A percentile compares a stretch with the other conserved stretches of the same genome.
These are phyloP conservation scores for Thelonectria olida DNA, from an alignment of 2,329 filamentous ascomycete genomes.

Conservation along the genomic window DNA sequence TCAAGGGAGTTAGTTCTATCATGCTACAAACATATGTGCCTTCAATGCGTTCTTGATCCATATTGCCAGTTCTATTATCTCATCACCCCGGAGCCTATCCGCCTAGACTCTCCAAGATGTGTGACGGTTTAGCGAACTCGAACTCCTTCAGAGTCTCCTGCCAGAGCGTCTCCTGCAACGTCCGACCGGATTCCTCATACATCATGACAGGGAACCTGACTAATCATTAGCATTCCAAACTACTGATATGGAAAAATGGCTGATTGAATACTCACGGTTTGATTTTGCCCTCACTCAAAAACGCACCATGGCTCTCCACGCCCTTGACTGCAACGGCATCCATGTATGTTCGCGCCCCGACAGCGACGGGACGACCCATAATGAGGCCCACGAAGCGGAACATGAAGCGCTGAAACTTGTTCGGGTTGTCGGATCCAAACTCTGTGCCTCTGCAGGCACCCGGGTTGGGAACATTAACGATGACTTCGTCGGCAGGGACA, in stretches of 20 bases:
- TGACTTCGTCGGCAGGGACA: slow-evolving; percentile 50
- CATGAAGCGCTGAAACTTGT: slow-evolving; percentile 24
- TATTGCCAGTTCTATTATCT: too few species aligned
- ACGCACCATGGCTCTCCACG: slow-evolving; percentile 35
- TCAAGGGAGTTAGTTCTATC: too few species aligned
- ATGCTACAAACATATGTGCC: too few species aligned
- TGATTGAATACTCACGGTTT: slow-evolving; percentile 33
- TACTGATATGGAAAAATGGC: not conserved
- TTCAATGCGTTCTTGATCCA: too few species aligned
- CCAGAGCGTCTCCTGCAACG: slow-evolving; percentile 32
- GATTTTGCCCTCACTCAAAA: slow-evolving; percentile 37
- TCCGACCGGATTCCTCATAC: slow-evolving; percentile 30
- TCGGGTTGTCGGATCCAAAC: slow-evolving; percentile 46
- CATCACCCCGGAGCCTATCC: not conserved
- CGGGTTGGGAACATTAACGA: slow-evolving; percentile 58
- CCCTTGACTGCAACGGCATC: slow-evolving; percentile 34
- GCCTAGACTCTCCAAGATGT: slow-evolving; percentile 8
- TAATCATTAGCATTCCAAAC: slow-evolving; percentile 3
- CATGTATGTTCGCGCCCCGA: slow-evolving; percentile 35
- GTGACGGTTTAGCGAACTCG: slow-evolving; percentile 28
- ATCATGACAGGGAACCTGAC: slow-evolving; percentile 29
- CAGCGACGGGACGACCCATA: slow-evolving; percentile 21
- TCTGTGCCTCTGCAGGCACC: slow-evolving; percentile 55
- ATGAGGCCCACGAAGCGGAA: slow-evolving; percentile 15
- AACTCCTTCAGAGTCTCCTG: slow-evolving; percentile 35